These are phyloP conservation scores for Fusarium torulosum DNA, from an alignment of 2,329 filamentous ascomycete genomes.

Conservation along the genomic window DNA sequence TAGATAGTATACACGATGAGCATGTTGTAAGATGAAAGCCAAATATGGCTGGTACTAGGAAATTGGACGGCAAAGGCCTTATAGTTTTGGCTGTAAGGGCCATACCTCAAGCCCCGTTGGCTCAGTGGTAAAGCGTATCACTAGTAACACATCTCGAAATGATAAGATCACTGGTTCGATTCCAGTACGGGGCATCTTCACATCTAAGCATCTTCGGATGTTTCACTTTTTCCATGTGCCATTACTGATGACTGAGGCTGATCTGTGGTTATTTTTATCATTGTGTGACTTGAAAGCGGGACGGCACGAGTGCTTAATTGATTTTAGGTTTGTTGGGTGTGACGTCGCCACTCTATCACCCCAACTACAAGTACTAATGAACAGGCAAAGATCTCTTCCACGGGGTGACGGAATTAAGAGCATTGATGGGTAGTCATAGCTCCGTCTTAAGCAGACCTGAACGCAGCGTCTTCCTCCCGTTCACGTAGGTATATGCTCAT, in stretches of 20 bases:
- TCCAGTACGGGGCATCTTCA: slow-evolving; percentile 38
- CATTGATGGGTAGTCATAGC: too few relatives aligned
- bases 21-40: too few relatives aligned
- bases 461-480: too few relatives aligned
- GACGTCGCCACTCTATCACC: slow-evolving; percentile 2
- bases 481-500: too few relatives aligned
- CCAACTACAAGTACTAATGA: background rate
- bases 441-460: too few relatives aligned
- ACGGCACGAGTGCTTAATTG: slow-evolving; percentile 10
- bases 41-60: too few relatives aligned
- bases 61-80: too few relatives aligned
- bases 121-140: slow-evolving; percentile 47
- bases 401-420: too few relatives aligned
- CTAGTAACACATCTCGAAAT: slow-evolving; percentile 32
- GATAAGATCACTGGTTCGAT: slow-evolving; percentile 45
- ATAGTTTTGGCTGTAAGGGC: rapidly evolving
- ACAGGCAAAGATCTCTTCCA: background rate
- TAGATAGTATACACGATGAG: too few relatives aligned
- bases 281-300: background rate
- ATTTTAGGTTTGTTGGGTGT: slow-evolving; percentile 23
- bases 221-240: background rate
- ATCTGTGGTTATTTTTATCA: background rate
- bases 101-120: slow-evolving; percentile 39
- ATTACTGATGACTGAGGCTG: too few relatives aligned
- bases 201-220: background rate